Percentiles rank a stretch among this genome's conserved stretches.
Conservation (phyloP, 208 protist species). For the Leishmania tarentolae region DNA sequence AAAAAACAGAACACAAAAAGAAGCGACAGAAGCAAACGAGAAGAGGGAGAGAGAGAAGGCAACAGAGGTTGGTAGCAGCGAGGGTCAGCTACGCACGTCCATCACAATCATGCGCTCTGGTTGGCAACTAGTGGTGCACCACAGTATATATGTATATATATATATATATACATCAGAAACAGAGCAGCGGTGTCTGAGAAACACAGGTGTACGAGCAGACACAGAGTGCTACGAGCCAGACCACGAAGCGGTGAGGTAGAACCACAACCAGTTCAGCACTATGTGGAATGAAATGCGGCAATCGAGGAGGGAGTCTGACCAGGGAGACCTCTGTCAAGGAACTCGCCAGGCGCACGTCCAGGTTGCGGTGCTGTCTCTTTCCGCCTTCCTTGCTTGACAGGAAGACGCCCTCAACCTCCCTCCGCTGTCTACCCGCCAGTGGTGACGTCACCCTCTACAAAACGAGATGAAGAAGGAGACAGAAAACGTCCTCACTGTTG, state of each 20-base stretch:
- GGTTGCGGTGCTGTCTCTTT: not conserved
- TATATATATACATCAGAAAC: not conserved
- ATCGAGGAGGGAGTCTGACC: not conserved
- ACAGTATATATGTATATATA: not conserved
- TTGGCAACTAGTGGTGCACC: not conserved
- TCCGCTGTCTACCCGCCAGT: not conserved
- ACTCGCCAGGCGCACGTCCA: not conserved
- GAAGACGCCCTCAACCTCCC: not conserved
- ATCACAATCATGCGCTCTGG: not conserved
- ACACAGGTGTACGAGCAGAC: not conserved
- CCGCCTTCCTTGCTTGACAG: not conserved
- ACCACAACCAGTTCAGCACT: not conserved
- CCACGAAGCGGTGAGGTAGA: not conserved
- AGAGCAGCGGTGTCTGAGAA: not conserved
- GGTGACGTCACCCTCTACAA: not conserved
- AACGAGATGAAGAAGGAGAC: not conserved
- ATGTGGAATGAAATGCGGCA: not conserved
- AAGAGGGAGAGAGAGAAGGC: slow-evolving; percentile 2
- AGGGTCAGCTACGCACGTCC: not conserved
- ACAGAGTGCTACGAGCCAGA: not conserved
- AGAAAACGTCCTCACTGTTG: not conserved
- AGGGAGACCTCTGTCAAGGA: not conserved
- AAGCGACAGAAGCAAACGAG: too few relatives aligned
- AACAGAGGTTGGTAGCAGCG: not conserved
- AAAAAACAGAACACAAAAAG: slow-evolving; percentile 2